Conservation (phyloP, 305 asterid genomes). For the Euphrasia arctica region DNA sequence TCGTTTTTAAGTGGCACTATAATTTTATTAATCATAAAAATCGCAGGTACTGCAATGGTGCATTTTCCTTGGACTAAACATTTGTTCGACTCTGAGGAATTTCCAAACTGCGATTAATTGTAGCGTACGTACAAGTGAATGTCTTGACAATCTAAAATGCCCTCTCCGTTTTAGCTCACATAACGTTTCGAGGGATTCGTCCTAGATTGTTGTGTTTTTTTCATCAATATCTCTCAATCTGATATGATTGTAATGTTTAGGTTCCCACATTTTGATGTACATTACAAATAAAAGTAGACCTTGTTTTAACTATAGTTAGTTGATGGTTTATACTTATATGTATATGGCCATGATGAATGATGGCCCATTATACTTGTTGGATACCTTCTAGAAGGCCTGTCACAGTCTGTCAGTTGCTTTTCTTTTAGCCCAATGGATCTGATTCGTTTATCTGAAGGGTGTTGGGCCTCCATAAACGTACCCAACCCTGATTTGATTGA, state of each 20-base stretch:
- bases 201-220: no score
- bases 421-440: no score
- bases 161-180: background rate
- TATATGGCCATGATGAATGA: no score
- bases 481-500: no score
- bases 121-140: background rate
- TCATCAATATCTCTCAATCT: no score
- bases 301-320: background rate
- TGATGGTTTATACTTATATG: background rate
- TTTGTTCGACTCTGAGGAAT: background rate
- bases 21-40: background rate
- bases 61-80: conserved; percentile 55
- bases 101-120: background rate
- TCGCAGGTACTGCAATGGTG: conserved; percentile 80
- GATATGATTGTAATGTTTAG: background rate
- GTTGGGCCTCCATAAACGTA: no score
- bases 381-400: no score
- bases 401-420: no score
- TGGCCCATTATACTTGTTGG: no score
- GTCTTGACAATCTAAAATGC: background rate
- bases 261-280: background rate
- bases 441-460: no score
- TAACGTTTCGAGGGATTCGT: background rate
- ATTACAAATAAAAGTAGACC: background rate
- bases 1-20: background rate